Conservation (phyloP, 78 protist species). For the Cavenderia fasciculata region DNA sequence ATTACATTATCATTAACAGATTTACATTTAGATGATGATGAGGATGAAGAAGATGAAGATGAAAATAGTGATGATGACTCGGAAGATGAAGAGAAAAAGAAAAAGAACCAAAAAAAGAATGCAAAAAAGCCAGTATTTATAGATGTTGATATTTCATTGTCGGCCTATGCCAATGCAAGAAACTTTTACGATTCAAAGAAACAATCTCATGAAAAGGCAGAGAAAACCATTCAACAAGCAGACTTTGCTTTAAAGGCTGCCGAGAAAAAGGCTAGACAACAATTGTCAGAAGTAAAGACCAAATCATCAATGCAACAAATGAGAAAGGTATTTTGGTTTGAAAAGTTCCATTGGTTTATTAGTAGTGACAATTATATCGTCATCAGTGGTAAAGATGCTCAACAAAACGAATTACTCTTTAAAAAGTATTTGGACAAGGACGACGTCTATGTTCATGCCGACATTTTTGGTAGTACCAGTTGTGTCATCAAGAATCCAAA, state of each 20-base stretch:
- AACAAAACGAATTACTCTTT: constrained; percentile 95
- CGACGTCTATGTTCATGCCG: constrained; percentile 98
- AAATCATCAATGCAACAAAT: constrained; percentile 43
- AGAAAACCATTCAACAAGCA: constrained; percentile 86
- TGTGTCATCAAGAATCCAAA: constrained; percentile 89
- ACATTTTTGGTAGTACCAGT: constrained; percentile 93
- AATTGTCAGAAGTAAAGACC: constrained; percentile 13
- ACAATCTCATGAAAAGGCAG: constrained; percentile 80
- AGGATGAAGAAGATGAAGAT: constrained; percentile 36
- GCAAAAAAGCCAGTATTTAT: constrained; percentile 71
- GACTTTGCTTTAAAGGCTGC: constrained; percentile 84
- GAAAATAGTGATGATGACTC: constrained; percentile 69
- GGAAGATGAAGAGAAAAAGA: constrained; percentile 11
- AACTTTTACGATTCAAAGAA: constrained; percentile 81
- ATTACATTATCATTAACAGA: constrained; percentile 31
- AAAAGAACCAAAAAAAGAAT: constrained; percentile 9
- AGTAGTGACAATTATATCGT: constrained; percentile 92
- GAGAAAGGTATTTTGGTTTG: constrained; percentile 96
- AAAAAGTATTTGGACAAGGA: constrained; percentile 69
- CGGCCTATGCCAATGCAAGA: constrained; percentile 94
- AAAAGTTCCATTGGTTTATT: constrained; percentile 98
- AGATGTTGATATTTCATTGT: constrained; percentile 85
- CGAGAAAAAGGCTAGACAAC: constrained; percentile 60
- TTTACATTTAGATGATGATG: no score
- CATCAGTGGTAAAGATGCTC: constrained; percentile 94